Conservation (phyloP, 1,284 basidiomycete genomes). For the Mycosarcoma mackinlayi region DNA sequence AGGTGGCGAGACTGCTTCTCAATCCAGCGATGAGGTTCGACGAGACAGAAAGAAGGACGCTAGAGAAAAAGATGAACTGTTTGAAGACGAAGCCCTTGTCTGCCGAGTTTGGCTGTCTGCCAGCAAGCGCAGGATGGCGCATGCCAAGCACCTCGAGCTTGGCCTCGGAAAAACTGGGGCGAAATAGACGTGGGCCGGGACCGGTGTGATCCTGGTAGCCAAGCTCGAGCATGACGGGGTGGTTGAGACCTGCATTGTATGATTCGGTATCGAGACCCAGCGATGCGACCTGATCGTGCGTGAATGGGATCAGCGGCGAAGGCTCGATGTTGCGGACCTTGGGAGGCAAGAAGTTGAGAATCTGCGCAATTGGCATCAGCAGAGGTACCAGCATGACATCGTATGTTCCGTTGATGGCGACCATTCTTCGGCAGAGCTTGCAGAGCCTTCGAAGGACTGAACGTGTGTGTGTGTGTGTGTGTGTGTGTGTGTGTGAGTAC, state of each 20-base stretch:
- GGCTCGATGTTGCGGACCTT: conserved; percentile 35
- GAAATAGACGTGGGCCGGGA: conserved; percentile 41
- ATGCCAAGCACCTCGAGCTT: conserved; percentile 48
- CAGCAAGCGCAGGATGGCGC: conserved; percentile 32
- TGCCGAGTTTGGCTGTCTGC: conserved; percentile 26
- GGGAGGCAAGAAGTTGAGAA: conserved; percentile 48
- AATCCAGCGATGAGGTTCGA: conserved; percentile 42
- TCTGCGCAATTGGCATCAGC: conserved; percentile 37
- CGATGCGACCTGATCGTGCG: conserved; percentile 20
- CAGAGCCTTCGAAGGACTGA: no score
- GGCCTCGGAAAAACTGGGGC: conserved; percentile 46
- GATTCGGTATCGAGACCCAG: conserved; percentile 21
- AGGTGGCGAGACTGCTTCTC: conserved; percentile 26
- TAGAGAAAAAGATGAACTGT: conserved; percentile 45
- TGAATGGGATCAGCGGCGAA: conserved; percentile 43
- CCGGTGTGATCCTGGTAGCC: conserved; percentile 47
- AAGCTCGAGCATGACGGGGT: conserved; percentile 49
- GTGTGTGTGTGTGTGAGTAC: no score
- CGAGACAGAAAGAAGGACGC: conserved; percentile 25
- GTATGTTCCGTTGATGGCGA: conserved; percentile 48
- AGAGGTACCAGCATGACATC: conserved; percentile 48
- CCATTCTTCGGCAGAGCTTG: conserved; percentile 18
- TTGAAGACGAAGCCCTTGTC: conserved; percentile 45
- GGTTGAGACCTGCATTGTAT: conserved; percentile 33
- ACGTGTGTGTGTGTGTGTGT: no score